Base-by-base conservation (phyloP, 225 moss, liverwort and hornwort species). In the Bryum argenteum region DNA sequence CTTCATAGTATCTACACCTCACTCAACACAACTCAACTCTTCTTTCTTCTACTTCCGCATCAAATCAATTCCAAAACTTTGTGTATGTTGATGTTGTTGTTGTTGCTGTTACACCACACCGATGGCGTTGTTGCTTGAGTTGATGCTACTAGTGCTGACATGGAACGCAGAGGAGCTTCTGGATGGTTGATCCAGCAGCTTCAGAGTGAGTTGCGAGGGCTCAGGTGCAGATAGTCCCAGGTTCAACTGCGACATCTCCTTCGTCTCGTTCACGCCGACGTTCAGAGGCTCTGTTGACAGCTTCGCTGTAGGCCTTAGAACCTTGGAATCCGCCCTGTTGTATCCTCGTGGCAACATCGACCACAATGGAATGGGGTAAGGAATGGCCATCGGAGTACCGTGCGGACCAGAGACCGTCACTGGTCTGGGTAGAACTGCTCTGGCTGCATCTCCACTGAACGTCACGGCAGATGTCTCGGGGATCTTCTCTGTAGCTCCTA, bases 81-180 rank as follows among this genome's bases (percentile, higher is more conserved):
- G 61, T 59, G 23, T 17, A 54, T 59, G 23, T 55, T 74, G 61
- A 19, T 61, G 61, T 63, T 77, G 47, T 24, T 74, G n/a, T n/a
- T 55, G 47, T 41, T 48, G 55, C 60, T 48, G 47, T 84, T 79
- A 98, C 82, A 98, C 98, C 79, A 98, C 98, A 72, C 98, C 94
- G 16, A 98, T 98, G 38, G 98, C 92, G 67, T 91, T 98, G 72
- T 84, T 84, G 75, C 87, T 77, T 57, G 94, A 85, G 77, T 84
- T 83, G 71, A 94, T 84, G 76, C 78, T 98, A 71, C 79, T 98
- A 58, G 80, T 84, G 80, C 83, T 91, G 63, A 89, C 85, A 65
- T 94, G 91, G 69, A 98, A 98, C 13, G 97, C 97, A 43, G 94
- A 94, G 40, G 82, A 85, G 73, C 87, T 88, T 73, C 98, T 88